These are phyloP conservation scores for Teunomyces kruisii DNA, from an alignment of 805 yeast genomes.

Conservation along the genomic window DNA sequence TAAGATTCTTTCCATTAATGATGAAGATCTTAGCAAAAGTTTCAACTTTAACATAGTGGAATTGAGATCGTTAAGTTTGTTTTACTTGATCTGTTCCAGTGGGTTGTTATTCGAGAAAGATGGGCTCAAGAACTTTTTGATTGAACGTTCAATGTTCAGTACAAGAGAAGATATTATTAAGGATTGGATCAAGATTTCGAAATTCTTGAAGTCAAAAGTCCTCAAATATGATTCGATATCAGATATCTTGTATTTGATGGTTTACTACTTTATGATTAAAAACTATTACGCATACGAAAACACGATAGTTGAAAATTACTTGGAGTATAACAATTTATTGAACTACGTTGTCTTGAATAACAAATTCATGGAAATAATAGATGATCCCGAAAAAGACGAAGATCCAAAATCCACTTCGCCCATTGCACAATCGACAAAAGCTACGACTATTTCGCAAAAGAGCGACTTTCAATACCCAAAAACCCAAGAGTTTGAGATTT, in stretches of 20 bases:
- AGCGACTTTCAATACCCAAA: constrained; percentile 6
- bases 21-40: constrained; percentile 7
- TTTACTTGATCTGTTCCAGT: constrained; percentile 18
- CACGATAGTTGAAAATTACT: constrained; percentile 21
- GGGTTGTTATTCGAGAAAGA: constrained; percentile 17
- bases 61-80: constrained; percentile 16
- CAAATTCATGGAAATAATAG: constrained; percentile 16
- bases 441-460: not conserved
- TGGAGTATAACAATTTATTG: constrained; percentile 28
- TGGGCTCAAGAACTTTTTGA: constrained; percentile 6
- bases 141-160: constrained; percentile 7
- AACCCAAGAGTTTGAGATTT: constrained; percentile 14
- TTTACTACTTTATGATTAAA: constrained; percentile 26
- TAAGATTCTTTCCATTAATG: constrained; percentile 3
- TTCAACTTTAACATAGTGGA: constrained; percentile 10
- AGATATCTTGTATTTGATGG: constrained; percentile 23
- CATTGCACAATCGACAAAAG: not conserved
- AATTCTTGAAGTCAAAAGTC: constrained; percentile 15
- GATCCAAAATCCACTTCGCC: not conserved
- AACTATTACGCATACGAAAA: constrained; percentile 18
- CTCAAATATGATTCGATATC: constrained; percentile 18
- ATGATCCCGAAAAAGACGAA: constrained; percentile 13
- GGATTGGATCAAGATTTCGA: constrained; percentile 16
- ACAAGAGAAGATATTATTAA: constrained; percentile 14
- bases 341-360: constrained; percentile 17